Base-by-base conservation (phyloP, 2,329 filamentous ascomycete species). In the Apiospora phragmitis region DNA sequence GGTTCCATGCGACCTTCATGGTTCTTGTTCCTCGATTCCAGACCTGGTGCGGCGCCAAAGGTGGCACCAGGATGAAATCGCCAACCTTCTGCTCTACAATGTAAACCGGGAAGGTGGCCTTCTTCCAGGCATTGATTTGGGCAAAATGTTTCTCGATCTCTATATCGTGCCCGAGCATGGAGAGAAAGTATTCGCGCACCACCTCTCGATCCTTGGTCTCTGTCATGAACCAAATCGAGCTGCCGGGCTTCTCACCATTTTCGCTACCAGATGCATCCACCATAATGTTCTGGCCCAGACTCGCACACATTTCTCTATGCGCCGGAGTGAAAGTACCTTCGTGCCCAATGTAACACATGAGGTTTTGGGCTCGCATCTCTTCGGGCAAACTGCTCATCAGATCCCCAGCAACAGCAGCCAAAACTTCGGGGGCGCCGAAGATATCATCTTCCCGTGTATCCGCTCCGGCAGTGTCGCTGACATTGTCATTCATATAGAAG, bases 161-260 rank as follows among this genome's bases (percentile, higher is more conserved):
- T 72, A 98, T 95, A 76, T 99, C 95, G 78, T 99, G 96, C 1
- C 96, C 96, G 6, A 99, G 87, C 80, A 94, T 93, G 1, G 94
- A 97, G 67, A 97, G 84, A 85, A 97, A 99, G 80, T 97, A 98
- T 77, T 98, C 95, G 0, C 94, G 92, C 2, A 98, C 94, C 4
- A 95, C 87, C 72, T 95, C 92, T 1, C 96, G 91, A 77, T 99
- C 96, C 76, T 96, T 97, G 45, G 91, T 94, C 80, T 98, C 94
- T 0, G 96, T 98, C 96, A 99, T 98, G 79, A 98, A 97, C 96
- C 96, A 99, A 47, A 99, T 89, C 0, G 96, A 98, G 69, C 93
- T 97, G 1, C 96, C 96, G 1, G 92, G 89, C 73, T 91, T 93
- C 78, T 96, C 93, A 5, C 92, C 93, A 68, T 92, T 86, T 69